These are phyloP conservation scores for Novymonas esmeraldas DNA, from an alignment of 208 protist species.

Conservation along the genomic window DNA sequence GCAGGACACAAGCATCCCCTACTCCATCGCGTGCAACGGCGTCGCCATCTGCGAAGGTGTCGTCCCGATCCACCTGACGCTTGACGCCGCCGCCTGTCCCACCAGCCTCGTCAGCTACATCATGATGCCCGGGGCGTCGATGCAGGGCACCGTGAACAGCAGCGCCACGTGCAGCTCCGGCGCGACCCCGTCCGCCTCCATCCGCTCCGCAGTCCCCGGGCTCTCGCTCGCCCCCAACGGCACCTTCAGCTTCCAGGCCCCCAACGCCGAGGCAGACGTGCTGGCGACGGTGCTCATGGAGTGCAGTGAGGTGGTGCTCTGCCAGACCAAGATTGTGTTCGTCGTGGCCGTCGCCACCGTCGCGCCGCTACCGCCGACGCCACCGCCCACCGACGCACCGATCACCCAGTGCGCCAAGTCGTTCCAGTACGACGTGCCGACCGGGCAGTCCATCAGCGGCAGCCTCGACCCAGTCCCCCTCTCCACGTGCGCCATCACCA, in stretches of 20 bases:
- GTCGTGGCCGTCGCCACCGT: slow-evolving; percentile 37
- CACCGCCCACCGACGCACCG: slow-evolving; percentile 17
- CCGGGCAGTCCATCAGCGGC: slow-evolving; percentile 44
- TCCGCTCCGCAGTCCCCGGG: slow-evolving; percentile 23
- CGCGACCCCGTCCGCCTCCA: slow-evolving; percentile 30
- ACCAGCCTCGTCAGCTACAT: slow-evolving; percentile 19
- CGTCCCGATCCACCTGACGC: slow-evolving; percentile 34
- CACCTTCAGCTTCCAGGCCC: slow-evolving; percentile 47
- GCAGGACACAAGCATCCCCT: slow-evolving; percentile 27
- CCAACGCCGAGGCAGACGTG: slow-evolving; percentile 43
- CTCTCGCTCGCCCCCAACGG: slow-evolving; percentile 28
- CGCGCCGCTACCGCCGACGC: slow-evolving; percentile 21
- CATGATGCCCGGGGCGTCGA: slow-evolving; percentile 20
- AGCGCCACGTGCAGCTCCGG: slow-evolving; percentile 32
- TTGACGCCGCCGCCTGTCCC: slow-evolving; percentile 29
- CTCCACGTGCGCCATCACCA: slow-evolving; percentile 43
- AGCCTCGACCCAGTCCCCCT: slow-evolving; percentile 34
- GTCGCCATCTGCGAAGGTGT: slow-evolving; percentile 37
- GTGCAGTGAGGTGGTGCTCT: slow-evolving; percentile 47
- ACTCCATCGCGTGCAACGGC: slow-evolving; percentile 46
- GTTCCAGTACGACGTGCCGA: slow-evolving; percentile 55
- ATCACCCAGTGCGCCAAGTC: slow-evolving; percentile 35
- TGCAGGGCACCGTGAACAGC: slow-evolving; percentile 31
- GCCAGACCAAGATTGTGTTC: slow-evolving; percentile 47
- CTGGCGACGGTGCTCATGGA: slow-evolving; percentile 39